Base-by-base conservation (phyloP, 257 asterid species). In the Cruciata laevipes region DNA sequence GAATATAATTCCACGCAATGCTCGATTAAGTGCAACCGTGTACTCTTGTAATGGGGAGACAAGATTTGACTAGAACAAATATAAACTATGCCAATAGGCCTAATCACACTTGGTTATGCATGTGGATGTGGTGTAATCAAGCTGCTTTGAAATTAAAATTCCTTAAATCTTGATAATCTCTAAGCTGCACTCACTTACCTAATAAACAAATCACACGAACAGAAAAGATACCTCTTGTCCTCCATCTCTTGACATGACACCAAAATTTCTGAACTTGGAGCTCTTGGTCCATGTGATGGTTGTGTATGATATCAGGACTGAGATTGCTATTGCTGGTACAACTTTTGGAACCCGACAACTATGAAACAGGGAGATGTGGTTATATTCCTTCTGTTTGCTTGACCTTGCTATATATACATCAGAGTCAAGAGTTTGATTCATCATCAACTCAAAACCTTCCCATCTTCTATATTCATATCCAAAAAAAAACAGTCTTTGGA, bases 391-490 rank as follows among this genome's bases (percentile, higher is more conserved):
- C 30, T 27, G 30, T 27, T 27, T 27, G 30, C 52, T 24, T 11
- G 0, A 47, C 64, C 51, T 14, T 58, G 20, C 44, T 51, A 51
- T 62, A 63, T 61, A 63, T 70, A 71, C 47, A 71, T 8, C 3
- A 47, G 17, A 47, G 10, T 9, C 61, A 6, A 31, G 51, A 69
- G 42, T 44, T 69, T 61, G 42, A 60, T 65, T 47, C 0, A 13
- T 65, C 73, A 59, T 37, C 66, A 53, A 4, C 40, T 67, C 33
- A 52, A 24, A 63, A 4, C n/a, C 66, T 64, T 24, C 42, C 16
- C 59, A 53, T 24, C 42, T 25, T 44, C 23, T 7, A 31, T n/a
- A 27, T 66, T n/a, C 49, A 44, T 20, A 24, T 47, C 49, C 5
- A 3, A 17, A 18, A 23, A 74, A 72, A 53, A 18, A 53, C n/a